These are phyloP conservation scores for Amanita rubescens DNA, from an alignment of 768 basidiomycete species.

Conservation along the genomic window DNA sequence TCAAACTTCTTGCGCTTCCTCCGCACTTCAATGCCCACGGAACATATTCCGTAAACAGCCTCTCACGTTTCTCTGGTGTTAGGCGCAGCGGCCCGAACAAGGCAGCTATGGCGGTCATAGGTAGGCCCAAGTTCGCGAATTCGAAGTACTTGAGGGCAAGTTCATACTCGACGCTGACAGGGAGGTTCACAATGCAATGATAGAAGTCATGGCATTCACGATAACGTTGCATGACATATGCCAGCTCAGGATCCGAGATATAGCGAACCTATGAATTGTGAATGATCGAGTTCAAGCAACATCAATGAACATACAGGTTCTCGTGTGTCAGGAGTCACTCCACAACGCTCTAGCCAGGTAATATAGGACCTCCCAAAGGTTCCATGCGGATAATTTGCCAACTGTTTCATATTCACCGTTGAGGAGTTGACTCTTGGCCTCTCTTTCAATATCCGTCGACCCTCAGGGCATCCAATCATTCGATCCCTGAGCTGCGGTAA, in stretches of 20 bases:
- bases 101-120: slow-evolving; percentile 78
- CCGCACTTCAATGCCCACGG: slow-evolving; percentile 92
- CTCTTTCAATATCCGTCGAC: slow-evolving; percentile 75
- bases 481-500: slow-evolving; percentile 67
- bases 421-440: slow-evolving; percentile 73
- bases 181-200: slow-evolving; percentile 84
- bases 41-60: slow-evolving; percentile 74
- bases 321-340: slow-evolving; percentile 89
- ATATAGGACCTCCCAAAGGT: slow-evolving; percentile 84
- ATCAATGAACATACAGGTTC: slow-evolving; percentile 54
- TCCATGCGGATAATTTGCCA: slow-evolving; percentile 64
- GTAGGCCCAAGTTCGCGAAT: slow-evolving; percentile 85
- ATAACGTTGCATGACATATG: slow-evolving; percentile 97
- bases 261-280: slow-evolving; percentile 74
- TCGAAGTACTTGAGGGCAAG: slow-evolving; percentile 94
- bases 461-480: slow-evolving; percentile 78
- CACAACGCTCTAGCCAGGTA: slow-evolving; percentile 83
- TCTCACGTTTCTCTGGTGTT: slow-evolving; percentile 40
- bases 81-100: slow-evolving; percentile 75
- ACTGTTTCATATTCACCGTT: slow-evolving; percentile 63
- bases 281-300: neutral
- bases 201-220: slow-evolving; percentile 98
- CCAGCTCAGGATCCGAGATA: slow-evolving; percentile 89
- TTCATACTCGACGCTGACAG: slow-evolving; percentile 86
- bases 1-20: slow-evolving; percentile 61